Conservation (phyloP, 106 monocot species). For the Chionographis japonica region DNA sequence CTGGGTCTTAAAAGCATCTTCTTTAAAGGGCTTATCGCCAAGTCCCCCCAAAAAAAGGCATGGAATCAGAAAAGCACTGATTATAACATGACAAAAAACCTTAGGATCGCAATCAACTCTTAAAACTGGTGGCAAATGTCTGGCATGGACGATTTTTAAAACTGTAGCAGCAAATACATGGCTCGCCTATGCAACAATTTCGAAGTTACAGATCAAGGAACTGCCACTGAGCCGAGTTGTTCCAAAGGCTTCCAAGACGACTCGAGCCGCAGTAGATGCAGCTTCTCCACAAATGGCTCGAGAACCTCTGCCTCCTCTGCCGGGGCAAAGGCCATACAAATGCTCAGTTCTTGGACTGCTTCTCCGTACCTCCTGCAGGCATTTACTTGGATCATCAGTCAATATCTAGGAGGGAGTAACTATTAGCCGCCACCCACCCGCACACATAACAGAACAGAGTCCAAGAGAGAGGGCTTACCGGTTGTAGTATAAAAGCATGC, state of each 20-base stretch:
- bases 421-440: neutral
- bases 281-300: constrained; percentile 57
- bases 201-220: constrained; percentile 19
- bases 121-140: too few species aligned
- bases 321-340: constrained; percentile 78
- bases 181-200: too few species aligned
- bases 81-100: too few species aligned
- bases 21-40: too few species aligned
- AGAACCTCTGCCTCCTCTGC: constrained; percentile 58
- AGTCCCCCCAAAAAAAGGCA: too few species aligned
- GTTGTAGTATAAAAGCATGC: constrained; percentile 66
- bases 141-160: too few species aligned
- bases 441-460: neutral
- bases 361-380: constrained; percentile 57
- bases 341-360: constrained; percentile 71
- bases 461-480: constrained; percentile 16
- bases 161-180: too few species aligned
- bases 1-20: too few species aligned
- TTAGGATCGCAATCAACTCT: too few species aligned
- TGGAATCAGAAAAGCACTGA: too few species aligned
- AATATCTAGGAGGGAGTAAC: too few species aligned
- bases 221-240: constrained; percentile 29
- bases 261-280: constrained; percentile 57
- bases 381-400: too few species aligned
- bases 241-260: constrained; percentile 50